A percentile compares a stretch with the other conserved stretches of the same genome.
Conservation (phyloP, 306 rosid species). For the Casuarina glauca region DNA sequence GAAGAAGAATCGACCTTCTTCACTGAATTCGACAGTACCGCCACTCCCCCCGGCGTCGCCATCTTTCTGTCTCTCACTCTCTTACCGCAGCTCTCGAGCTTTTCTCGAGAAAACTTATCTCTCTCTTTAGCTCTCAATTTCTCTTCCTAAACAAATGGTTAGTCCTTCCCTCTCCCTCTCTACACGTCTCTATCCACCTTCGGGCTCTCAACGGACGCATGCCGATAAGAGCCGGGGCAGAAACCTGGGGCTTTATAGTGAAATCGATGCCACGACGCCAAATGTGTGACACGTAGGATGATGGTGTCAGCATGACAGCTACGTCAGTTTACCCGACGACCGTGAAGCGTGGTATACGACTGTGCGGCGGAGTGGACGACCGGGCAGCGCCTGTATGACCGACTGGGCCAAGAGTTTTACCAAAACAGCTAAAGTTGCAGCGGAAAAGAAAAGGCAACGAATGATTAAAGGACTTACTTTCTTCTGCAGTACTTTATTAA, state of each 20-base stretch:
- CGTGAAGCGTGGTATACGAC: too few species aligned
- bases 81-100: neutral
- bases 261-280: slow-evolving; percentile 43
- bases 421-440: too few species aligned
- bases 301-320: slow-evolving; percentile 25
- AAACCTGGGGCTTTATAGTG: slow-evolving; percentile 19
- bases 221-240: slow-evolving; percentile 27
- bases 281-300: slow-evolving; percentile 34
- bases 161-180: neutral
- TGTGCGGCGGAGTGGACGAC: too few species aligned
- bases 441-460: too few species aligned
- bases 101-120: neutral
- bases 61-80: slow-evolving; percentile 29
- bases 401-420: too few species aligned
- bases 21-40: slow-evolving; percentile 64
- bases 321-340: slow-evolving; percentile 6
- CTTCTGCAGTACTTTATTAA: too few species aligned
- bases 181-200: neutral
- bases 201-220: slow-evolving; percentile 34
- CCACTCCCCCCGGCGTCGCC: slow-evolving; percentile 90
- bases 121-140: neutral
- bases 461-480: too few species aligned
- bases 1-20: slow-evolving; percentile 67
- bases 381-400: too few species aligned
- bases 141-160: slow-evolving; percentile 32